Evolutionary conservation across 345 rosid genomes (phyloP).

Genomic region (Murraya koenigii): DNA sequence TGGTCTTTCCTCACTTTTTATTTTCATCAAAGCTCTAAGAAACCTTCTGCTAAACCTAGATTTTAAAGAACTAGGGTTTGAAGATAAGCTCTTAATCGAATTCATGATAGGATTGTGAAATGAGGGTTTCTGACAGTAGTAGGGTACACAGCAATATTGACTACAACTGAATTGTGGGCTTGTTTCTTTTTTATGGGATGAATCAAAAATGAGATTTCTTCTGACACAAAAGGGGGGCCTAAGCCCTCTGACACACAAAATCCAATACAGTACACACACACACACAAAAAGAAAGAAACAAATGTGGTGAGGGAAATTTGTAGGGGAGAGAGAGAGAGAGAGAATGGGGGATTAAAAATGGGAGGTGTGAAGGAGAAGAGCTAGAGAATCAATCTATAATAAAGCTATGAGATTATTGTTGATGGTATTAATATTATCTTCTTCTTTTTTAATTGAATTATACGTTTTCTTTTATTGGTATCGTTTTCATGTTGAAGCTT

Average conservation of each 20-base stretch:
- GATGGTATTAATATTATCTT: not conserved
- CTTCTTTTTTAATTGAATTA: slow-evolving; percentile 7
- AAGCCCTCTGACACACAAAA: slow-evolving; percentile 5
- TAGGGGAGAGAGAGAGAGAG: not conserved
- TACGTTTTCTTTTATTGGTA: slow-evolving; percentile 15
- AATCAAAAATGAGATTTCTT: slow-evolving; percentile 20
- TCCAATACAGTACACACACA: slow-evolving; percentile 20
- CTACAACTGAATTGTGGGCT: not conserved
- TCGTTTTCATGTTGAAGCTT: slow-evolving; percentile 22
- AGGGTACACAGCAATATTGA: not conserved
- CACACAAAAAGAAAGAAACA: slow-evolving; percentile 15
- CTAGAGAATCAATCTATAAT: slow-evolving; percentile 19
- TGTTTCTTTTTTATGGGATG: slow-evolving; percentile 8
- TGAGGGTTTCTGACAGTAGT: slow-evolving; percentile 25
- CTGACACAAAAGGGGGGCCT: slow-evolving; percentile 39
- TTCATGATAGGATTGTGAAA: slow-evolving; percentile 23
- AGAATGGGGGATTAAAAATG: slow-evolving; percentile 27
- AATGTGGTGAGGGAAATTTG: not conserved
- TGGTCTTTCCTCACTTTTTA: slow-evolving; percentile 14
- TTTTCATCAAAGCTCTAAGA: slow-evolving; percentile 36
- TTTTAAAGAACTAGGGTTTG: slow-evolving; percentile 27
- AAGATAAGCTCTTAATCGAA: not conserved
- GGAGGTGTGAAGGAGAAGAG: slow-evolving; percentile 38
- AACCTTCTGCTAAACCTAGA: slow-evolving; percentile 43
- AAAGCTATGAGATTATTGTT: too few species aligned